A percentile compares a stretch with the other conserved stretches of the same genome.
phyloP scores from a whole-genome alignment of 2,329 filamentous ascomycete genomes.

The Cercospora berteroae region DNA sequence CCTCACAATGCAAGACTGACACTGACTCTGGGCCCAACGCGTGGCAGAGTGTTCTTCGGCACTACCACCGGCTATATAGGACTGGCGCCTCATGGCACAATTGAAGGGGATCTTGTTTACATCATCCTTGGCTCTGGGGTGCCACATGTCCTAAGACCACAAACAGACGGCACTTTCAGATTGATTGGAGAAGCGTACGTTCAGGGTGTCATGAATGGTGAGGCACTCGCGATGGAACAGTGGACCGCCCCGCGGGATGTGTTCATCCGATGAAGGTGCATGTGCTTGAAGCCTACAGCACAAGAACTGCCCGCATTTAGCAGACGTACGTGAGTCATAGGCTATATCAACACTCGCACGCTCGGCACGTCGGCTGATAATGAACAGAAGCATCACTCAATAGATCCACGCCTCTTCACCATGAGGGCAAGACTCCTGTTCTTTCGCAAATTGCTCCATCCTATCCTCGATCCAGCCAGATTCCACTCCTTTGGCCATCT shows the following conservation, averaged over 20 bases:
- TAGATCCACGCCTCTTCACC: not conserved
- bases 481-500: conserved; percentile 20
- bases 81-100: conserved; percentile 30
- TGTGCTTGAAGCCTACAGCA: too few relatives aligned
- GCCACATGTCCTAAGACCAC: conserved; percentile 29
- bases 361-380: too few relatives aligned
- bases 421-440: not conserved
- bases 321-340: too few relatives aligned
- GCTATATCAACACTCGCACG: too few relatives aligned
- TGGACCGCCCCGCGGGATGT: conserved; percentile 16
- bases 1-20: conserved; percentile 29
- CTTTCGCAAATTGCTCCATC: conserved; percentile 12
- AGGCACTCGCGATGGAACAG: conserved; percentile 29
- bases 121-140: conserved; percentile 30
- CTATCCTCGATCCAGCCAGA: conserved; percentile 30
- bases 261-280: not conserved
- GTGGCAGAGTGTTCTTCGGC: conserved; percentile 32
- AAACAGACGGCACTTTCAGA: conserved; percentile 23
- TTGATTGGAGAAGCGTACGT: conserved; percentile 38
- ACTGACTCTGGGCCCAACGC: conserved; percentile 32
- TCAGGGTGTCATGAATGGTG: conserved; percentile 37
- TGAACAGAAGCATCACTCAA: too few relatives aligned
- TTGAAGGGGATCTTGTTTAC: conserved; percentile 33
- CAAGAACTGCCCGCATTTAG: too few relatives aligned
- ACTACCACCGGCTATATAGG: conserved; percentile 32